A percentile compares a stretch with the other conserved stretches of the same genome.
phyloP scores from a whole-genome alignment of 352 stramenopile species.

The Pythium aristosporum region DNA sequence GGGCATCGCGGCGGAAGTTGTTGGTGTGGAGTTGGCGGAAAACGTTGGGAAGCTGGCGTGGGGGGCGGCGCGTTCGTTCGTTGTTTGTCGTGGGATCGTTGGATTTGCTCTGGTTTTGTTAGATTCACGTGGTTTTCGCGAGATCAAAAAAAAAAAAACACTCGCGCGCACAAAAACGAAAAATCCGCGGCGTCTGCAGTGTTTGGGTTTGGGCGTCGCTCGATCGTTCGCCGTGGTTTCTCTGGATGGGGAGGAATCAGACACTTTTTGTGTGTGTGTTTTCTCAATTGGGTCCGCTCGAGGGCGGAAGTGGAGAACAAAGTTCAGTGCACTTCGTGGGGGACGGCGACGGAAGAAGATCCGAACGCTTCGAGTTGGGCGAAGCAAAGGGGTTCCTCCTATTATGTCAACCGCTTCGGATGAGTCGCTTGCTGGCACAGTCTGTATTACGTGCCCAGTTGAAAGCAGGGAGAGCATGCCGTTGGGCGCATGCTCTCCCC shows the following conservation, averaged over 20 bases:
- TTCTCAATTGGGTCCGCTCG: neutral
- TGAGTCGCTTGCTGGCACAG: no score
- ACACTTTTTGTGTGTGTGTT: neutral
- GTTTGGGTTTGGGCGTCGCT: neutral
- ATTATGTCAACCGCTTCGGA: no score
- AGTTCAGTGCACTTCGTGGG: conserved; percentile 4
- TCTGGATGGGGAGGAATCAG: neutral
- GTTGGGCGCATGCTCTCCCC: conserved; percentile 5
- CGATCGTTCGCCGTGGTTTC: neutral
- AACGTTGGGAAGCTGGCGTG: no score
- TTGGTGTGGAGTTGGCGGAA: neutral
- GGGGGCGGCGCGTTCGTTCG: neutral
- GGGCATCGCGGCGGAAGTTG: neutral
- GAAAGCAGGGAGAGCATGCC: conserved; percentile 4
- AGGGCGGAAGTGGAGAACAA: neutral
- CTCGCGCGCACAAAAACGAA: neutral
- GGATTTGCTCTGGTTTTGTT: neutral
- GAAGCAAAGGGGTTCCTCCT: no score
- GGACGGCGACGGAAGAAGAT: neutral
- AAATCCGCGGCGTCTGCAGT: neutral
- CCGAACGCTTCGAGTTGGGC: neutral
- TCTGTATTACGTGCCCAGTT: no score
- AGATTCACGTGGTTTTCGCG: neutral
- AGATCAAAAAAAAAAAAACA: neutral
- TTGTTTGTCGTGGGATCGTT: conserved; percentile 10